Evolutionary conservation across 2,329 filamentous ascomycete species (phyloP).

Genomic region (Tolypocladium ovalisporum): DNA sequence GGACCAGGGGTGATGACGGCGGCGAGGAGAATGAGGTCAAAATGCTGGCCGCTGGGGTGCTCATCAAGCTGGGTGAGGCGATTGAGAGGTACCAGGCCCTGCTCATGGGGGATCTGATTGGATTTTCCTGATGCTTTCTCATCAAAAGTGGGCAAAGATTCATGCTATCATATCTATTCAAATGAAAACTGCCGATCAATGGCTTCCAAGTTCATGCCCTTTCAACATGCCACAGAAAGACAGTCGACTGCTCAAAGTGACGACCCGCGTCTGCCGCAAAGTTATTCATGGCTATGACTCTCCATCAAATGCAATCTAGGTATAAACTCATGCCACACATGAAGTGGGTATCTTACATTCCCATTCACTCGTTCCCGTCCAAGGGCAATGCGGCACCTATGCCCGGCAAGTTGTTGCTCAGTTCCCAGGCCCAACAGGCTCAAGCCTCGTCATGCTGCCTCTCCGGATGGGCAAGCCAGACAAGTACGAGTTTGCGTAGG

Average conservation of each 20-base stretch:
- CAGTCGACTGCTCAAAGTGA: neutral
- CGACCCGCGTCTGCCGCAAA: neutral
- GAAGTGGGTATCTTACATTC: neutral
- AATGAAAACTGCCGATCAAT: neutral
- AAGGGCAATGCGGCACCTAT: neutral
- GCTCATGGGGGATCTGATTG: constrained; percentile 59
- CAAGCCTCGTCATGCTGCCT: constrained; percentile 17
- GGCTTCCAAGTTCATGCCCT: neutral
- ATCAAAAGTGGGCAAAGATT: neutral
- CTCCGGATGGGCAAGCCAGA: constrained; percentile 26
- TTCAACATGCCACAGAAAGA: too few relatives aligned
- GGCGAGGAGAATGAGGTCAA: constrained; percentile 70
- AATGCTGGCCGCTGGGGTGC: constrained; percentile 64
- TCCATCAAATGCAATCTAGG: neutral
- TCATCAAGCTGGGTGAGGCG: constrained; percentile 70
- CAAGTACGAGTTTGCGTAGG: constrained; percentile 32
- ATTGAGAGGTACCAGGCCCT: constrained; percentile 71
- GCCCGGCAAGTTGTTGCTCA: neutral
- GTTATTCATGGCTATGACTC: neutral
- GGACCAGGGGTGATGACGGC: constrained; percentile 36
- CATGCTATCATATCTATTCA: neutral
- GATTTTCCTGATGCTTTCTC: constrained; percentile 12
- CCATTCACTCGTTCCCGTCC: neutral
- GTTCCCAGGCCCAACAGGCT: constrained; percentile 1
- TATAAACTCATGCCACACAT: neutral